Percentiles rank a stretch among this genome's conserved stretches.
phyloP scores from a whole-genome alignment of 495 filamentous ascomycete genomes.

The Tuber calosporum region DNA sequence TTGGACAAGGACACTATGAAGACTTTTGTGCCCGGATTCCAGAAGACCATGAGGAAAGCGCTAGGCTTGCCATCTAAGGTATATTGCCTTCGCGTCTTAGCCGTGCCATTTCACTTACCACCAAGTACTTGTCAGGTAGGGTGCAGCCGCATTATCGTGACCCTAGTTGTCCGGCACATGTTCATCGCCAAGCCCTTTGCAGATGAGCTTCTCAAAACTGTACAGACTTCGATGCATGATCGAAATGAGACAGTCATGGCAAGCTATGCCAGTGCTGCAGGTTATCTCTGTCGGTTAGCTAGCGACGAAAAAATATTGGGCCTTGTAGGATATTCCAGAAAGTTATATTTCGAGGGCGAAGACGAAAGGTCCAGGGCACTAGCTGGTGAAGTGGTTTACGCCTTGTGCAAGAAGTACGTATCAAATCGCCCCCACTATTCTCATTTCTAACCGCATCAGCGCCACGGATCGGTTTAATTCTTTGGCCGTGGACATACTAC shows the following conservation, averaged over 20 bases:
- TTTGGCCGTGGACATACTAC: slow-evolving; percentile 64
- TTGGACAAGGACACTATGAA: slow-evolving; percentile 69
- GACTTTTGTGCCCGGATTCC: slow-evolving; percentile 61
- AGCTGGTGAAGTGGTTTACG: slow-evolving; percentile 68
- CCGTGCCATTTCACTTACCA: neutral
- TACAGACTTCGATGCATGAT: slow-evolving; percentile 74
- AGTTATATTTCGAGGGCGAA: slow-evolving; percentile 71
- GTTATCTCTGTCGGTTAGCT: slow-evolving; percentile 73
- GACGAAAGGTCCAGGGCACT: slow-evolving; percentile 65
- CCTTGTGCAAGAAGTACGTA: slow-evolving; percentile 60
- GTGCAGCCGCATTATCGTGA: slow-evolving; percentile 74
- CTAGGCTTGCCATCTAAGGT: slow-evolving; percentile 82
- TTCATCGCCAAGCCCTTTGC: slow-evolving; percentile 69
- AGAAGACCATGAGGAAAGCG: slow-evolving; percentile 71
- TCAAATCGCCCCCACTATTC: neutral
- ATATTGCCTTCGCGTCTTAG: neutral
- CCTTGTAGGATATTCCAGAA: slow-evolving; percentile 58
- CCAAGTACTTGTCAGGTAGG: slow-evolving; percentile 52
- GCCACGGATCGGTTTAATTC: slow-evolving; percentile 81
- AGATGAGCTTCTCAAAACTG: slow-evolving; percentile 64
- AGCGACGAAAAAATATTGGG: slow-evolving; percentile 61
- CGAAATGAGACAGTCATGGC: slow-evolving; percentile 83
- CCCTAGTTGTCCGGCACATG: slow-evolving; percentile 70
- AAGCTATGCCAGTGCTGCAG: slow-evolving; percentile 75
- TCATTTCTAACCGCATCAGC: slow-evolving; percentile 41